Evolutionary conservation across 2,329 filamentous ascomycete species (phyloP).

Genomic region (Microascus cirrosus): DNA sequence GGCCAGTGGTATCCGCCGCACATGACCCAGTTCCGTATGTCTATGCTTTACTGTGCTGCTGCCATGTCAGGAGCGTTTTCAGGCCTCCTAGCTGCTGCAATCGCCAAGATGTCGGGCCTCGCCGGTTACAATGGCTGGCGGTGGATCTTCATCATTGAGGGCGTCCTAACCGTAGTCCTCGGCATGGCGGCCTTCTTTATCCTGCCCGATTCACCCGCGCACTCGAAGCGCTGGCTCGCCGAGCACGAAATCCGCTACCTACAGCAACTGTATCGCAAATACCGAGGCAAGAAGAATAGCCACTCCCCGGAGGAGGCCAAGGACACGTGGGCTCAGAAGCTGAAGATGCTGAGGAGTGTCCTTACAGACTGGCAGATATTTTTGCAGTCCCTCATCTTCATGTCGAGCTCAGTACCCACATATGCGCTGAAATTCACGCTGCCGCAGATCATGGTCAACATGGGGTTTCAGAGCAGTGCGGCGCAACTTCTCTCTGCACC

Average conservation of each 20-base stretch:
- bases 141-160: constrained; percentile 34
- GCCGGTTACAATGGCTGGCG: constrained; percentile 26
- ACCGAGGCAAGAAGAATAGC: constrained; percentile 22
- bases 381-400: constrained; percentile 30
- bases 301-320: background rate
- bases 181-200: constrained; percentile 20
- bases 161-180: constrained; percentile 20
- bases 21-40: constrained; percentile 16
- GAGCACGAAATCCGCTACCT: background rate
- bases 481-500: constrained; percentile 25
- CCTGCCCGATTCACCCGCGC: constrained; percentile 15
- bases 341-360: constrained; percentile 58
- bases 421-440: constrained; percentile 33
- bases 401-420: constrained; percentile 10
- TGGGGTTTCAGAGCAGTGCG: constrained; percentile 21
- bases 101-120: constrained; percentile 21
- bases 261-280: background rate
- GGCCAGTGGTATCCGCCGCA: constrained; percentile 18
- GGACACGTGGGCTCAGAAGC: constrained; percentile 51
- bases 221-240: background rate
- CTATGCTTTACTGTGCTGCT: constrained; percentile 22
- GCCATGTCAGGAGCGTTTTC: constrained; percentile 29
- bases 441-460: constrained; percentile 39
- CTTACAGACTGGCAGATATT: constrained; percentile 68
- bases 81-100: constrained; percentile 30